Percentiles rank a stretch among this genome's conserved stretches.
Evolutionary conservation across 768 basidiomycete genomes (phyloP).

Genomic region (Nevesoporus exiguus): DNA sequence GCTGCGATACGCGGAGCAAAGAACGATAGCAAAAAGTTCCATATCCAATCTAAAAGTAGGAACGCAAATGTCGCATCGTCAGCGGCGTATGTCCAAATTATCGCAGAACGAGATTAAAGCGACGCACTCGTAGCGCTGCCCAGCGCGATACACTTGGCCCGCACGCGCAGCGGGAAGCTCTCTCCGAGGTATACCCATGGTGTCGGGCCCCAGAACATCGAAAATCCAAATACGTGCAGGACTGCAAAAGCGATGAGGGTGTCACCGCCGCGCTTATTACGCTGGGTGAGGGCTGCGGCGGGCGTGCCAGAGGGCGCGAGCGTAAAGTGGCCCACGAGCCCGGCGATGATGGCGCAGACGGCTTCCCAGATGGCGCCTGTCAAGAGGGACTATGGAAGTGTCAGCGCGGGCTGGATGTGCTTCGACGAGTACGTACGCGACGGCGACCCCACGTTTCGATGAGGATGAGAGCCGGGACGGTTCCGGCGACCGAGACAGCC

Average conservation of each 20-base stretch:
- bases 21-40: constrained; percentile 74
- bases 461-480: constrained; percentile 61
- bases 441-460: constrained; percentile 78
- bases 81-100: background rate
- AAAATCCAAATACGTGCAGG: constrained; percentile 66
- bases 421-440: constrained; percentile 35
- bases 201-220: constrained; percentile 74
- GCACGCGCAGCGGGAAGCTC: constrained; percentile 75
- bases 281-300: constrained; percentile 41
- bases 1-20: constrained; percentile 66
- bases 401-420: constrained; percentile 22
- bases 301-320: constrained; percentile 53
- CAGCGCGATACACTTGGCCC: constrained; percentile 71
- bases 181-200: constrained; percentile 80
- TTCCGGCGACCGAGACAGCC: constrained; percentile 69
- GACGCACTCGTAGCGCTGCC: constrained; percentile 52
- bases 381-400: background rate
- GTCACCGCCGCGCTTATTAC: constrained; percentile 51
- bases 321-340: constrained; percentile 67
- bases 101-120: background rate
- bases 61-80: background rate
- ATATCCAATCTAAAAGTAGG: constrained; percentile 54
- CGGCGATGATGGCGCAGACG: constrained; percentile 59
- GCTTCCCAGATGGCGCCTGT: constrained; percentile 57
- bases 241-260: constrained; percentile 71